phyloP scores from a whole-genome alignment of 208 protist species.

The Leishmania tropica region DNA sequence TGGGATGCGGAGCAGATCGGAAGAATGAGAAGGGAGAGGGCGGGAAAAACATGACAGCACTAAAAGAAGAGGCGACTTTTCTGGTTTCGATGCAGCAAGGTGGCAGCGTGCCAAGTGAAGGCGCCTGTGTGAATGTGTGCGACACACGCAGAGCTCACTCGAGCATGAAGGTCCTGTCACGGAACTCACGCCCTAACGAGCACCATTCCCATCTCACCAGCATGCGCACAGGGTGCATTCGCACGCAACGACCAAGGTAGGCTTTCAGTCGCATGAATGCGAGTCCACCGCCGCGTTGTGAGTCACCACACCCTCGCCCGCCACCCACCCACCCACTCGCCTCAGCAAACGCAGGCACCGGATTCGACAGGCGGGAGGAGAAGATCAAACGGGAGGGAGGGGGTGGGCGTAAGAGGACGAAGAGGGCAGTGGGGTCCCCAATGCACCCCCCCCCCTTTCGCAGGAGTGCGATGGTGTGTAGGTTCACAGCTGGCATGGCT shows the following conservation, averaged over 20 bases:
- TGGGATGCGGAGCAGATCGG: background rate
- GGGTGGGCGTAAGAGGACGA: background rate
- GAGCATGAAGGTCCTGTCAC: background rate
- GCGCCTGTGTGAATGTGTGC: background rate
- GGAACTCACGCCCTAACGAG: background rate
- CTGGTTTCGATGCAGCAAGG: background rate
- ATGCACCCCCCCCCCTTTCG: background rate
- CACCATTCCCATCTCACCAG: background rate
- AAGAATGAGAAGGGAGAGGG: slow-evolving; percentile 6
- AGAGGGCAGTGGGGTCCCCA: background rate
- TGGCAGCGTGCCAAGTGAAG: background rate
- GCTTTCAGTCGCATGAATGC: background rate
- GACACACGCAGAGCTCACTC: background rate
- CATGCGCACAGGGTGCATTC: background rate
- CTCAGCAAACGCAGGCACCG: background rate
- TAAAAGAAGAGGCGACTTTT: background rate
- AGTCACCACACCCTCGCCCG: background rate
- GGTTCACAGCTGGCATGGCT: background rate
- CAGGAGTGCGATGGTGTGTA: background rate
- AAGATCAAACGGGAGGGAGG: background rate
- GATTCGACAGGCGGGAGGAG: background rate
- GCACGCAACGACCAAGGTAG: background rate
- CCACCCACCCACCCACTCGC: background rate
- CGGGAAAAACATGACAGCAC: background rate
- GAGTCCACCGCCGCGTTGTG: background rate